These are phyloP conservation scores for Penicillium sp. DNA, from an alignment of 2,329 filamentous ascomycete species.

Conservation along the genomic window DNA sequence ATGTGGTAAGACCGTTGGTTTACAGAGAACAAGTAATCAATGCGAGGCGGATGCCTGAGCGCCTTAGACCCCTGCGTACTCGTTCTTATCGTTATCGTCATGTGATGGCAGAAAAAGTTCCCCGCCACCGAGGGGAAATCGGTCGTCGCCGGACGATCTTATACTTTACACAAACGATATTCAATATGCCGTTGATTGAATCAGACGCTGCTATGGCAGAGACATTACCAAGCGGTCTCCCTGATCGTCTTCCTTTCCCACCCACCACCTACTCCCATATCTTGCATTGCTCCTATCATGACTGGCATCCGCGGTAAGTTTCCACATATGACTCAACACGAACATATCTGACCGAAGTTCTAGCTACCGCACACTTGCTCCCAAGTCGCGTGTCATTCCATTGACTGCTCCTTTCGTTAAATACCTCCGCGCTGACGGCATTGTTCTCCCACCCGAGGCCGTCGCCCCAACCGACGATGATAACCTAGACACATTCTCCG, in stretches of 20 bases:
- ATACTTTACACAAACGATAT: neutral
- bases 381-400: conserved; percentile 82
- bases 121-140: conserved; percentile 15
- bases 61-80: conserved; percentile 14
- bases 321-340: neutral
- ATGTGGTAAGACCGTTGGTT: conserved; percentile 8
- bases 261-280: conserved; percentile 84
- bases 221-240: conserved; percentile 17
- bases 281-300: conserved; percentile 89
- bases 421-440: conserved; percentile 90
- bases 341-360: conserved; percentile 11
- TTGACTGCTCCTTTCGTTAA: conserved; percentile 73
- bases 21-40: conserved; percentile 12
- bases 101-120: conserved; percentile 26
- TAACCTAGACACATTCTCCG: conserved; percentile 53
- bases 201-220: conserved; percentile 20
- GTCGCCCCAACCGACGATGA: conserved; percentile 36
- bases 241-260: conserved; percentile 65
- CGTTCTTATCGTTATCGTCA: conserved; percentile 24
- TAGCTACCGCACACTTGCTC: conserved; percentile 75
- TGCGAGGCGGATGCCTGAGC: conserved; percentile 8
- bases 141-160: neutral
- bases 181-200: conserved; percentile 34
- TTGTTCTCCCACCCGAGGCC: conserved; percentile 66
- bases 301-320: conserved; percentile 75